These are phyloP conservation scores for Pseudogymnoascus sp. DNA, from an alignment of 2,329 filamentous ascomycete genomes.

Conservation along the genomic window DNA sequence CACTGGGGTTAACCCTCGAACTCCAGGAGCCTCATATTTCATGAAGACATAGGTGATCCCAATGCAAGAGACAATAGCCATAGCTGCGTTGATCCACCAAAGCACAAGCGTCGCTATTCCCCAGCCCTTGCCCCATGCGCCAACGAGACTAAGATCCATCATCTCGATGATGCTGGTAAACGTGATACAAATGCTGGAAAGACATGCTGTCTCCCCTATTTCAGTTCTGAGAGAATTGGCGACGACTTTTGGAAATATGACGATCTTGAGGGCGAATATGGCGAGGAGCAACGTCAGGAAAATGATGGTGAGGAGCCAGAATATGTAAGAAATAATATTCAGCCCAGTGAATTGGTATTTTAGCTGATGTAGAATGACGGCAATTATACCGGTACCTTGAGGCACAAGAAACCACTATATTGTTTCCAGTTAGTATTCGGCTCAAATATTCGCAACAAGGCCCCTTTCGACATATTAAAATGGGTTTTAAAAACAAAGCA, in stretches of 20 bases:
- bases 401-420: conserved; percentile 31
- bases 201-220: conserved; percentile 31
- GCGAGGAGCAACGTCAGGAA: conserved; percentile 25
- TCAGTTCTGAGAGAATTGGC: conserved; percentile 24
- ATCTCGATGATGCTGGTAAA: conserved; percentile 25
- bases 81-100: conserved; percentile 33
- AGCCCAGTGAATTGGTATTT: conserved; percentile 35
- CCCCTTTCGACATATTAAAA: neutral
- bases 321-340: conserved; percentile 29
- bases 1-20: conserved; percentile 28
- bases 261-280: conserved; percentile 28
- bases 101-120: conserved; percentile 30
- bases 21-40: conserved; percentile 30
- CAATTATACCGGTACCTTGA: conserved; percentile 31
- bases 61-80: conserved; percentile 29
- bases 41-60: conserved; percentile 30
- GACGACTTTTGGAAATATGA: conserved; percentile 28
- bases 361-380: conserved; percentile 30
- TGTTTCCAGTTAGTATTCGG: neutral
- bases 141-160: conserved; percentile 21
- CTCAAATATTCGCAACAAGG: neutral
- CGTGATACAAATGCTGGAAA: conserved; percentile 32
- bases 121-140: conserved; percentile 24
- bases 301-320: conserved; percentile 32
- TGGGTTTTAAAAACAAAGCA: neutral